These are phyloP conservation scores for Sporobolomyces pararoseus DNA, from an alignment of 768 basidiomycete species.

Conservation along the genomic window DNA sequence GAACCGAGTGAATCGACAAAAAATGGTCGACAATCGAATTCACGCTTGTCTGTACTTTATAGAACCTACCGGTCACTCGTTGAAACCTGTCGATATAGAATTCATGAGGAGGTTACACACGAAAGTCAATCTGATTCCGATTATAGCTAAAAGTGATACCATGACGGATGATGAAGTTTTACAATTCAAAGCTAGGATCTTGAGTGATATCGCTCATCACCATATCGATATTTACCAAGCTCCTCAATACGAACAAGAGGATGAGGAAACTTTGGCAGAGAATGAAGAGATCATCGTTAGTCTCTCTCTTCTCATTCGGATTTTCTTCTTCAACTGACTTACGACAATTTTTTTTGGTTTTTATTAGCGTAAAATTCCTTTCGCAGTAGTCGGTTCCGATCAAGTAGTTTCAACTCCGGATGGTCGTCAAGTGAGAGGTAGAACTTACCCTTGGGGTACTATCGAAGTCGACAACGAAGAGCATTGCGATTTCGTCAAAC, in stretches of 20 bases:
- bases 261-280: conserved; percentile 95
- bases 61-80: conserved; percentile 95
- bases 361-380: conserved; percentile 82
- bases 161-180: conserved; percentile 92
- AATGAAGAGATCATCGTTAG: conserved; percentile 78
- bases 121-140: conserved; percentile 95
- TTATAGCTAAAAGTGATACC: conserved; percentile 98
- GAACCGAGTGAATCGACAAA: conserved; percentile 91
- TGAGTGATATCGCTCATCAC: conserved; percentile 88
- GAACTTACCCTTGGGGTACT: conserved; percentile 96
- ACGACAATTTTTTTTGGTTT: not conserved
- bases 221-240: conserved; percentile 98
- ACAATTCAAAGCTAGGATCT: conserved; percentile 77
- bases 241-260: conserved; percentile 94
- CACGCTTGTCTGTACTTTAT: conserved; percentile 99
- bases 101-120: conserved; percentile 97
- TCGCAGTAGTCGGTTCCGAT: conserved; percentile 95
- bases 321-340: no score
- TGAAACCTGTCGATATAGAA: conserved; percentile 97
- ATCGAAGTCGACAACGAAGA: conserved; percentile 99
- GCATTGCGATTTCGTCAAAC: conserved; percentile 98
- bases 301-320: not conserved
- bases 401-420: conserved; percentile 73
- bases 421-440: conserved; percentile 88
- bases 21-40: conserved; percentile 92